Evolutionary conservation across 495 filamentous ascomycete species (phyloP), one percentile per base, ranked within the genome.

Genomic region (Aspergillus conjunctus): DNA sequence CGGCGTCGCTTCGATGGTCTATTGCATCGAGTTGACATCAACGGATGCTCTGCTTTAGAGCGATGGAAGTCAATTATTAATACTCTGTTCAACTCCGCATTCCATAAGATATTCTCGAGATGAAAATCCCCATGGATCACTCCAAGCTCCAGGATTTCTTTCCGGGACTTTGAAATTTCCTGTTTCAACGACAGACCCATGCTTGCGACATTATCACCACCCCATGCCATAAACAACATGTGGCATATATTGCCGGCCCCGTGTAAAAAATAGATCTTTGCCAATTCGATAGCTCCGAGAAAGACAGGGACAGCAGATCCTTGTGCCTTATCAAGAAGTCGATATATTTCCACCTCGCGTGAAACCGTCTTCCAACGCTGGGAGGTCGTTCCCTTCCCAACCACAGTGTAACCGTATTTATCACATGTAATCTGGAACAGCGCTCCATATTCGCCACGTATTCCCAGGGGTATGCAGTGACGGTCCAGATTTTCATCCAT

Each of bases 171-270:
- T 9, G 21, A 54, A 50, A 64, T 61, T 26, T 37, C 56, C 52
- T 10, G 53, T 18, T 56, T 52, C 4, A 46, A 37, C 18, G 31
- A 30, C 20, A 6, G 12, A 8, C n/a, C n/a, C 15, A 22, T 21
- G 4, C 31, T 22, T 4, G 12, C 18, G 26, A 60, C 50, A n/a
- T 26, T 39, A 41, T 73, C 61, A 20, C 75, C 73, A 43, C 59
- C 80, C 76, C 72, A 83, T 7, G 67, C 77, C 59, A 84, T 71
- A n/a, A 84, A 61, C 10, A 80, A 63, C 66, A 82, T 76, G 59
- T 81, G 69, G 37, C 76, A 60, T 54, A 82, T 77, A 39, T 66
- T 58, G 7, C 79, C 73, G 12, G 66, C 66, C 17, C 68, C 57
- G 62, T 78, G 70, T 21, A 75, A 68, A 46, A 70, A 74, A 45